Evolutionary conservation across 208 protist species (phyloP), one percentile per base, ranked within the genome.

Genomic region (Trypanosoma conorhini): DNA sequence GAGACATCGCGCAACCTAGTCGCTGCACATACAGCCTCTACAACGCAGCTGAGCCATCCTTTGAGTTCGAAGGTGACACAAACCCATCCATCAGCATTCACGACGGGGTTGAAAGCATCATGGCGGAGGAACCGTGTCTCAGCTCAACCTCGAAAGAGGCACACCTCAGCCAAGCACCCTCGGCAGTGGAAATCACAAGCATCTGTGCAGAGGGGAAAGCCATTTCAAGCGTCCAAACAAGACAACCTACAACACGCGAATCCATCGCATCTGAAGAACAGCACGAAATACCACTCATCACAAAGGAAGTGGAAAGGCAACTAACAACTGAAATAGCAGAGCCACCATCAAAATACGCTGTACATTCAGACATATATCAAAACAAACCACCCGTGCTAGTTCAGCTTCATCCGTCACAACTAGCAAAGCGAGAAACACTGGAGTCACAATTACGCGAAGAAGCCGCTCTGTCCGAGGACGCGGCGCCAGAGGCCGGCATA

Each of bases 11-110:
- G 15, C 42, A 19, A 48, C 42, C 42, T 48, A 48, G 15, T 19
- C 42, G 15, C 12, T 15, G 15, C 15, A 8, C 8, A 15, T 48
- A 48, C 15, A 19, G 12, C 42, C 8, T 19, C 42, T 15, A 15
- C 42, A 48, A 48, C 15, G 15, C 42, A 48, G 42, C 42, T 15
- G 15, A 19, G 12, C 42, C 42, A 48, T 8, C 28, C 3, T 17
- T 50, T 12, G 38, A 64, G 22, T 64, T 22, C 15, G 59, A 64
- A 48, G 59, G 31, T 24, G 59, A 64, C 31, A 64, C 59, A n/a
- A 64, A 64, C 5, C 59, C 59, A 64, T 64, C 59, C 26, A 46
- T 64, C 21, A 22, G 21, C 24, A 42, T 64, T 50, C 59, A 48
- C 33, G 5, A 17, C 35, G 33, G 22, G 50, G 40, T 30, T n/a